phyloP scores from a whole-genome alignment of 1,139 yeast species.

The Candida frijolesensis region DNA sequence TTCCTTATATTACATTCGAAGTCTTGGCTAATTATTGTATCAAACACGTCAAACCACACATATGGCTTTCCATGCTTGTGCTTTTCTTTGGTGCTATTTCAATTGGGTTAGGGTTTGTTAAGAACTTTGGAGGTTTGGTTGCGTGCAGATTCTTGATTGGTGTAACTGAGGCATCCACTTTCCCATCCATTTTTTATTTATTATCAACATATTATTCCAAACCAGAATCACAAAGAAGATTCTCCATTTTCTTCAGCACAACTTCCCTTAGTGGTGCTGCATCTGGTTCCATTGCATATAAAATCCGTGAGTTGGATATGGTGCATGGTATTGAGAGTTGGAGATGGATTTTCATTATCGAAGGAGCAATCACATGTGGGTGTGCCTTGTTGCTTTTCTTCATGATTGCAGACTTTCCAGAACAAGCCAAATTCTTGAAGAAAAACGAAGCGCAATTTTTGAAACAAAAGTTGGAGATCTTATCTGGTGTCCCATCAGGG shows the following conservation, averaged over 20 bases:
- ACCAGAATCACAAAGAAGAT: slow-evolving; percentile 67
- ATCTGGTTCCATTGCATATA: slow-evolving; percentile 45
- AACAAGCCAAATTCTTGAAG: slow-evolving; percentile 53
- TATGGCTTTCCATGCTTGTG: slow-evolving; percentile 61
- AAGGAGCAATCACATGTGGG: slow-evolving; percentile 70
- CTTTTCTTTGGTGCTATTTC: slow-evolving; percentile 63
- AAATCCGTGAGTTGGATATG: slow-evolving; percentile 41
- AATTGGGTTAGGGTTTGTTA: slow-evolving; percentile 66
- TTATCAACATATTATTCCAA: slow-evolving; percentile 59
- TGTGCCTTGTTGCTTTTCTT: slow-evolving; percentile 61
- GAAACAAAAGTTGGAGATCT: slow-evolving; percentile 55
- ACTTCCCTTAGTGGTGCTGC: slow-evolving; percentile 48
- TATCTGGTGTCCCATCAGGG: slow-evolving; percentile 55
- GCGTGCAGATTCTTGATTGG: slow-evolving; percentile 68
- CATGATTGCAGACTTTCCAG: slow-evolving; percentile 51
- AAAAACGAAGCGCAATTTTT: slow-evolving; percentile 50
- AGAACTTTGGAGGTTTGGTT: slow-evolving; percentile 57
- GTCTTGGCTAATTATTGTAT: slow-evolving; percentile 65
- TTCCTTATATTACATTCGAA: slow-evolving; percentile 70
- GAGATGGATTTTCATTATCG: slow-evolving; percentile 76
- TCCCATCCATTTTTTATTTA: slow-evolving; percentile 73
- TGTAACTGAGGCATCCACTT: slow-evolving; percentile 66
- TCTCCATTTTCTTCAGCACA: slow-evolving; percentile 61
- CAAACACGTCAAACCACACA: slow-evolving; percentile 62
- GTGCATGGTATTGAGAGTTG: slow-evolving; percentile 51